Evolutionary conservation across 306 rosid species (phyloP), one percentile per base, ranked within the genome.

Genomic region (Rubus parviflorus): DNA sequence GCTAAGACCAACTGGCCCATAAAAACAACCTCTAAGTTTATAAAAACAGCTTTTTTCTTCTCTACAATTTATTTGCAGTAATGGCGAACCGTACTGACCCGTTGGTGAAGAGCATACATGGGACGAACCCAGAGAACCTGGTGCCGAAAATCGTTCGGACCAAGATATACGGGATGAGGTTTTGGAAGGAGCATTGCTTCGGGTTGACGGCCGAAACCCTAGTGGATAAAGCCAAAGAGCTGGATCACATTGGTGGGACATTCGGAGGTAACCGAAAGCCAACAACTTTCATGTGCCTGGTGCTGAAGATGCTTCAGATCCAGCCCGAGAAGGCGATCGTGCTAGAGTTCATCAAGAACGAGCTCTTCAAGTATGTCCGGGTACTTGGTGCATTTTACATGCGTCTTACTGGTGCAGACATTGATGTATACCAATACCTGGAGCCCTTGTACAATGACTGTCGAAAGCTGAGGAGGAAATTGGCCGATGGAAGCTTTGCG

Each of bases 51-150:
- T 30, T 30, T 30, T 30, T 30, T 30, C 35, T 30, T 30, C 2
- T 30, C 35, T 30, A 30, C 35, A 30, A 30, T 30, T 30, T 30
- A 30, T 30, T 58, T n/a, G 2, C 38, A 20, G 46, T 13, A 8
- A 94, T 94, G 98, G 98, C 97, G 58, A 94, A 89, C 79, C 98
- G 97, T 3, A 94, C 98, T 40, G 97, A 92, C 80, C 98, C 98
- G 10, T 81, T 95, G 70, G 97, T 97, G 15, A 94, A 89, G 83
- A 94, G 89, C 84, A 92, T 92, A 49, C 81, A 97, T 68, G 98
- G 98, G 14, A 90, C 97, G 43, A 94, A 94, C 77, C 97, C 97
- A 6, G 94, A 92, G 81, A 94, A 92, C 76, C 82, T 94, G 20
- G 97, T 94, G 53, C 97, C 92, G 89, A 94, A 94, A 79, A 94